Conservation (phyloP, 768 basidiomycete species). For the Termitomyces sp. region DNA sequence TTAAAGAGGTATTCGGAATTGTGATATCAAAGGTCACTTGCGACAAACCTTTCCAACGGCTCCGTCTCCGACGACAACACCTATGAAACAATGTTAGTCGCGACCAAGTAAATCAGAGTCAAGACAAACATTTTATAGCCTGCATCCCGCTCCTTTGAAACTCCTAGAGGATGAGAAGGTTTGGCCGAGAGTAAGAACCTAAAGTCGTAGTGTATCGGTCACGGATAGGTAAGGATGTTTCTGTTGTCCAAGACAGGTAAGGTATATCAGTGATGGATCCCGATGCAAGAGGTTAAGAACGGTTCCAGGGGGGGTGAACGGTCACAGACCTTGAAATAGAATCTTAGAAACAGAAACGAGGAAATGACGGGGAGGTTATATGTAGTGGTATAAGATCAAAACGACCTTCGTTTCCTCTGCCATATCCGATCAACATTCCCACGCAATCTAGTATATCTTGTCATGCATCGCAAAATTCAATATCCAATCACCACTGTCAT, state of each 20-base stretch:
- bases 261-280: conserved; percentile 1
- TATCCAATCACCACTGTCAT: conserved; percentile 2
- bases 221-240: conserved; percentile 10
- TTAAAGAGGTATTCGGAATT: conserved; percentile 28
- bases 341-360: conserved; percentile 12
- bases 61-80: conserved; percentile 98
- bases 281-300: conserved; percentile 1
- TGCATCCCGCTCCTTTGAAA: conserved; percentile 53
- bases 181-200: conserved; percentile 12
- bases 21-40: conserved; percentile 7
- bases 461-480: no score
- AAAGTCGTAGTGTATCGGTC: conserved; percentile 18
- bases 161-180: conserved; percentile 14
- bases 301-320: conserved; percentile 2
- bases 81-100: conserved; percentile 41
- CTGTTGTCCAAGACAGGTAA: conserved; percentile 11
- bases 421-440: conserved; percentile 19
- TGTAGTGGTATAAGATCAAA: conserved; percentile 17
- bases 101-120: conserved; percentile 9
- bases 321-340: conserved; percentile 10
- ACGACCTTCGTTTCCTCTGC: conserved; percentile 12
- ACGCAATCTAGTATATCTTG: conserved; percentile 17
- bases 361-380: conserved; percentile 13
- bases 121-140: conserved; percentile 78
- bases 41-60: conserved; percentile 89